phyloP scores from a whole-genome alignment of 495 filamentous ascomycete genomes.

The Bacidia gigantensis region DNA sequence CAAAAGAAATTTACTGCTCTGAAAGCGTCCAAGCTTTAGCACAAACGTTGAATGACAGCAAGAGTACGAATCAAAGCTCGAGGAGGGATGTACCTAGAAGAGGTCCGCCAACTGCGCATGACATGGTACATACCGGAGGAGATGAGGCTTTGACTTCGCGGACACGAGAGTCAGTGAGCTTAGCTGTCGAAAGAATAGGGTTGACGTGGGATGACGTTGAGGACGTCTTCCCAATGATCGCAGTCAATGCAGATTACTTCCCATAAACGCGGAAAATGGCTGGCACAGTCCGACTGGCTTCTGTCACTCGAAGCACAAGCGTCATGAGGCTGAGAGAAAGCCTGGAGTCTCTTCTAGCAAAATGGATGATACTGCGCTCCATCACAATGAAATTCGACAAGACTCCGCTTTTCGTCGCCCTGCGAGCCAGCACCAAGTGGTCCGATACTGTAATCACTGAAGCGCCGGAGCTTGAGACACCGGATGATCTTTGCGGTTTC shows the following conservation, averaged over 20 bases:
- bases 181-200: not conserved
- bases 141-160: not conserved
- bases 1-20: not conserved
- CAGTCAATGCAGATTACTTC: not conserved
- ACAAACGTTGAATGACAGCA: not conserved
- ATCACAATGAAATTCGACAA: not conserved
- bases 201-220: slow-evolving; percentile 4
- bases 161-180: not conserved
- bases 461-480: not conserved
- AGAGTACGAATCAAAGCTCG: no score
- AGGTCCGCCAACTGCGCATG: not conserved
- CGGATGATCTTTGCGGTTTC: not conserved
- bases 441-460: not conserved
- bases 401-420: not conserved
- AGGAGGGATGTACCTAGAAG: not conserved
- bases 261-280: not conserved
- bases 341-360: not conserved
- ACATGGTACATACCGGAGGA: slow-evolving; percentile 5
- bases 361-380: slow-evolving; percentile 4
- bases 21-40: not conserved
- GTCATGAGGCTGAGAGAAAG: not conserved
- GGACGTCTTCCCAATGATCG: slow-evolving; percentile 4
- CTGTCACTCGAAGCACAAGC: not conserved
- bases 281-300: not conserved
- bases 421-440: not conserved